Evolutionary conservation across 2,329 filamentous ascomycete species (phyloP).

Genomic region (Verticillium nubilum): DNA sequence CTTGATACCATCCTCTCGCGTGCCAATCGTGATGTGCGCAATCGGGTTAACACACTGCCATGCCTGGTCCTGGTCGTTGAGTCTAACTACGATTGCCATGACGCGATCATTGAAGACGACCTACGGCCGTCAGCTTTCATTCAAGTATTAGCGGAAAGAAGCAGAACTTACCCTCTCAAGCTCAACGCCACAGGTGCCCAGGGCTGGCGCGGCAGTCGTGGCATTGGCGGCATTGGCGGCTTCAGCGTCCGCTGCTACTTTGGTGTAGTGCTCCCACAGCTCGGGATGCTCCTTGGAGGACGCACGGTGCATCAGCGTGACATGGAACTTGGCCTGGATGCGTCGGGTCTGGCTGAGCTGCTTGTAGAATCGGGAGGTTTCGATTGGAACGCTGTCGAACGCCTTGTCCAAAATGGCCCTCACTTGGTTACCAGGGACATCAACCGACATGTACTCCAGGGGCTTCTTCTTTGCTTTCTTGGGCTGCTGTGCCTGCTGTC

Average conservation of each 20-base stretch:
- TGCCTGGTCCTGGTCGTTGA: conserved; percentile 47
- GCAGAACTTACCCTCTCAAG: conserved; percentile 48
- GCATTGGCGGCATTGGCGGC: conserved; percentile 21
- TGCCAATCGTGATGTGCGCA: conserved; percentile 88
- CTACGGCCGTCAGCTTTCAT: conserved; percentile 19
- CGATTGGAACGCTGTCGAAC: conserved; percentile 46
- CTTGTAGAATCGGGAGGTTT: conserved; percentile 63
- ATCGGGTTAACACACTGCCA: conserved; percentile 73
- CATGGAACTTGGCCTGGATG: conserved; percentile 82
- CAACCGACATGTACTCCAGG: conserved; percentile 53
- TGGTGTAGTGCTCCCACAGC: conserved; percentile 69
- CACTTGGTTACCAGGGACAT: conserved; percentile 36
- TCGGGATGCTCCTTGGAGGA: conserved; percentile 53
- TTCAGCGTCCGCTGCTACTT: conserved; percentile 47
- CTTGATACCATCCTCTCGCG: conserved; percentile 67
- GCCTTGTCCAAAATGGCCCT: conserved; percentile 58
- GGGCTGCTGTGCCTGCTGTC: conserved; percentile 21
- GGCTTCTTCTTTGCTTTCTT: conserved; percentile 37
- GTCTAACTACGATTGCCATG: conserved; percentile 85
- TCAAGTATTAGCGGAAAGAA: neutral
- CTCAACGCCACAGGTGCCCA: conserved; percentile 61
- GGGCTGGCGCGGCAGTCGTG: conserved; percentile 24
- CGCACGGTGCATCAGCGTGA: conserved; percentile 85
- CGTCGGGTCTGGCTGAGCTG: conserved; percentile 69
- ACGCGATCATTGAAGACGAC: conserved; percentile 80